Conservation (phyloP, 108 stramenopile genomes). For the Schizochytrium sp. region DNA sequence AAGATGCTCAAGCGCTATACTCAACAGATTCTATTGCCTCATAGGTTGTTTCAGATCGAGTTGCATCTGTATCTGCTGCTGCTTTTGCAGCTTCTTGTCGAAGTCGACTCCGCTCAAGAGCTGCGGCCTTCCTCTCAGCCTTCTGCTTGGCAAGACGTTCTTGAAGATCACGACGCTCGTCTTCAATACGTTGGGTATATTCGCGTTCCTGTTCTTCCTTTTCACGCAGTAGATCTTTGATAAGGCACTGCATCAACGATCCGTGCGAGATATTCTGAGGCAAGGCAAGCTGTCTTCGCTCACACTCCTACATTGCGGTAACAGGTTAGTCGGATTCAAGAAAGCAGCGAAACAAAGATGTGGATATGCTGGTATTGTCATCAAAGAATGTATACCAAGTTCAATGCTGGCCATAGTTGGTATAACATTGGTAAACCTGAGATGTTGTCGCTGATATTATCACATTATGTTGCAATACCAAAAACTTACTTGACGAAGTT, state of each 20-base stretch:
- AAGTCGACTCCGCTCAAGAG: slow-evolving; percentile 23
- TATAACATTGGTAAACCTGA: too few species aligned
- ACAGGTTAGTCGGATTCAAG: too few species aligned
- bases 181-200: not conserved
- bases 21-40: too few species aligned
- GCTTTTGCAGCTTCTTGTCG: not conserved
- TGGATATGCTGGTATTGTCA: too few species aligned
- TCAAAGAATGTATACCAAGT: too few species aligned
- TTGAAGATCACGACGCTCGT: slow-evolving; percentile 7
- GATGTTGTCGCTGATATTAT: too few species aligned
- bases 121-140: not conserved
- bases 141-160: slow-evolving; percentile 17
- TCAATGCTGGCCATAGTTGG: too few species aligned
- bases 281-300: not conserved
- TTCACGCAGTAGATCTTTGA: slow-evolving; percentile 29
- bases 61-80: not conserved
- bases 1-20: too few species aligned
- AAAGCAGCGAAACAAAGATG: too few species aligned
- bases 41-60: not conserved
- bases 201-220: not conserved
- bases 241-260: slow-evolving; percentile 30
- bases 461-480: too few species aligned
- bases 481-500: slow-evolving; percentile 4
- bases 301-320: not conserved
- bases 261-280: not conserved